phyloP scores from a whole-genome alignment of 208 protist species.

The Histomonas meleagridis region DNA sequence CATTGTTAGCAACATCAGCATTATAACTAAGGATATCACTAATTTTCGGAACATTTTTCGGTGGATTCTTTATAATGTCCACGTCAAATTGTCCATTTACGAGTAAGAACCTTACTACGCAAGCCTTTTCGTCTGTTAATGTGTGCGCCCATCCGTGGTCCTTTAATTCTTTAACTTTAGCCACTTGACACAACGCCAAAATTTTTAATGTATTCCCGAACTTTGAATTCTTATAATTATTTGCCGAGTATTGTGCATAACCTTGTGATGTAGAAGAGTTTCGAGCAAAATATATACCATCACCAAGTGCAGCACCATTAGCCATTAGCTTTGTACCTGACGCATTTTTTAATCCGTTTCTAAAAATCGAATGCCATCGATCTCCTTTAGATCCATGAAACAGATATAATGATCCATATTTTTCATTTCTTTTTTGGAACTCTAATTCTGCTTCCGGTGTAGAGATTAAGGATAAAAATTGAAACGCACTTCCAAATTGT shows the following conservation, averaged over 20 bases:
- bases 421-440: not conserved
- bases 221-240: not conserved
- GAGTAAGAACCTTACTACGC: not conserved
- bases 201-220: not conserved
- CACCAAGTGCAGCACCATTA: not conserved
- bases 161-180: not conserved
- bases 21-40: not conserved
- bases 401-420: not conserved
- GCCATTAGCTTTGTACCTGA: not conserved
- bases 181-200: not conserved
- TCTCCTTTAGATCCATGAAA: not conserved
- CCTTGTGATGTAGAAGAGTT: not conserved
- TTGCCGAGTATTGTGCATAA: not conserved
- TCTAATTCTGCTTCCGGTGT: not conserved
- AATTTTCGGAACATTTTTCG: not conserved
- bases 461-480: not conserved
- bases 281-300: conserved; percentile 27
- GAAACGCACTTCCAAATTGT: not conserved
- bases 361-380: conserved; percentile 16
- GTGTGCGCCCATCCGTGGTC: not conserved
- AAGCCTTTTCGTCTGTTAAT: not conserved
- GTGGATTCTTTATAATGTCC: not conserved
- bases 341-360: conserved; percentile 29
- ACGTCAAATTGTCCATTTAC: not conserved
- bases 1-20: no score